Percentiles rank a stretch among this genome's conserved stretches.
These are phyloP conservation scores for Arthrobotrys megalospora DNA, from an alignment of 2,329 filamentous ascomycete species.

Conservation along the genomic window DNA sequence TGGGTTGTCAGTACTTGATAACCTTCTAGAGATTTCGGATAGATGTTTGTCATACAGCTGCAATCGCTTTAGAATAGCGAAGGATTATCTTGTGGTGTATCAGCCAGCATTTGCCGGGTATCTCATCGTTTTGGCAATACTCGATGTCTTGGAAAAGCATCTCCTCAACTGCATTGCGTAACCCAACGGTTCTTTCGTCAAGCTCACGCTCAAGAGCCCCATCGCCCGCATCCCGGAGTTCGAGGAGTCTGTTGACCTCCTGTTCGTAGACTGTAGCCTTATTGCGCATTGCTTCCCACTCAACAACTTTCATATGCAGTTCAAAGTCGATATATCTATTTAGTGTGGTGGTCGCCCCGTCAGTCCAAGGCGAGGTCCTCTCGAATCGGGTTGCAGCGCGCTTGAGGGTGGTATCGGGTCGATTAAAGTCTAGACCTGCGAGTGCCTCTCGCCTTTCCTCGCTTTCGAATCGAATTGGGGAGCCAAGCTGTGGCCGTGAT, in stretches of 20 bases:
- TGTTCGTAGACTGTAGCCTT: conserved; percentile 30
- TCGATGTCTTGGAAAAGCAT: conserved; percentile 42
- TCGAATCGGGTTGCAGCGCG: background rate
- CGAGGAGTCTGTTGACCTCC: conserved; percentile 40
- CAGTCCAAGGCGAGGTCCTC: background rate
- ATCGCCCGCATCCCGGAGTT: conserved; percentile 32
- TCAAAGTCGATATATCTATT: background rate
- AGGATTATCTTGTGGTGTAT: conserved; percentile 47
- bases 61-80: conserved; percentile 40
- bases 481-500: conserved; percentile 2
- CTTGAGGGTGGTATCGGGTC: background rate
- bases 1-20: background rate
- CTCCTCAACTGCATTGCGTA: conserved; percentile 39
- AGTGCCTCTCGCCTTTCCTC: background rate
- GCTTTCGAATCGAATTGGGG: conserved; percentile 3
- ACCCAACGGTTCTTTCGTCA: conserved; percentile 28
- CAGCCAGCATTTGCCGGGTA: conserved; percentile 46
- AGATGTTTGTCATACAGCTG: conserved; percentile 10
- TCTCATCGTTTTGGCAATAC: conserved; percentile 26
- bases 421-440: background rate
- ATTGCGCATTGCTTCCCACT: conserved; percentile 34
- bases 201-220: conserved; percentile 43
- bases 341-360: background rate
- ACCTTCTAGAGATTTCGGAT: background rate
- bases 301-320: conserved; percentile 9